Evolutionary conservation across 2,329 filamentous ascomycete species (phyloP).

Genomic region (Nigrospora osmanthi): DNA sequence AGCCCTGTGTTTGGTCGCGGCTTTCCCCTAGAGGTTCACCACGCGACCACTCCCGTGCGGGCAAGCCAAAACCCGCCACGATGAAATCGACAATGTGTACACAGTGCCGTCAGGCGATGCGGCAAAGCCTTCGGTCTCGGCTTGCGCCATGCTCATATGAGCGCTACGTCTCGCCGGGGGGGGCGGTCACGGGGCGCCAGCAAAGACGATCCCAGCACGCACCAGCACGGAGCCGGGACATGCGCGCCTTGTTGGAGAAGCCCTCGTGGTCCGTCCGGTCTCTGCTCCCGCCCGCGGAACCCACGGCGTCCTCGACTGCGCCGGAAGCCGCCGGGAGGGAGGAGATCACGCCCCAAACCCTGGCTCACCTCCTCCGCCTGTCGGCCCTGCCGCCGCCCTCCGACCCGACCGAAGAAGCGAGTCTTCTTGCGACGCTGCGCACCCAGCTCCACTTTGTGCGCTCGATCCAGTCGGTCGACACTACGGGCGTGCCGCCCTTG

Average conservation of each 20-base stretch:
- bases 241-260: constrained; percentile 48
- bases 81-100: constrained; percentile 17
- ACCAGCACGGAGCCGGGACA: too few species aligned
- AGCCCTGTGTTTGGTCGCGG: too few species aligned
- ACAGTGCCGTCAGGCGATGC: constrained; percentile 13
- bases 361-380: constrained; percentile 79
- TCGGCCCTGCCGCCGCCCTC: constrained; percentile 75
- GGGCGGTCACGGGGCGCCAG: too few species aligned
- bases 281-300: constrained; percentile 47
- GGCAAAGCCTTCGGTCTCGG: background rate
- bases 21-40: too few species aligned
- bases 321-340: constrained; percentile 14
- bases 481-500: constrained; percentile 63
- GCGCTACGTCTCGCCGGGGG: background rate
- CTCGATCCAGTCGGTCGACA: constrained; percentile 74
- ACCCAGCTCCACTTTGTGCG: constrained; percentile 88
- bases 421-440: constrained; percentile 67
- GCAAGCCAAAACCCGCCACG: background rate
- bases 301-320: constrained; percentile 15
- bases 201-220: too few species aligned
- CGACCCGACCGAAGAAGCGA: constrained; percentile 51
- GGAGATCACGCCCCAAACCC: constrained; percentile 55
- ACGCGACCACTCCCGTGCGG: too few species aligned
- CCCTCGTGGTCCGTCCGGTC: constrained; percentile 81
- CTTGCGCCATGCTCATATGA: background rate